Evolutionary conservation across 441 rosid genomes (phyloP), one percentile per base, ranked within the genome.

Genomic region (Daphne laureola): DNA sequence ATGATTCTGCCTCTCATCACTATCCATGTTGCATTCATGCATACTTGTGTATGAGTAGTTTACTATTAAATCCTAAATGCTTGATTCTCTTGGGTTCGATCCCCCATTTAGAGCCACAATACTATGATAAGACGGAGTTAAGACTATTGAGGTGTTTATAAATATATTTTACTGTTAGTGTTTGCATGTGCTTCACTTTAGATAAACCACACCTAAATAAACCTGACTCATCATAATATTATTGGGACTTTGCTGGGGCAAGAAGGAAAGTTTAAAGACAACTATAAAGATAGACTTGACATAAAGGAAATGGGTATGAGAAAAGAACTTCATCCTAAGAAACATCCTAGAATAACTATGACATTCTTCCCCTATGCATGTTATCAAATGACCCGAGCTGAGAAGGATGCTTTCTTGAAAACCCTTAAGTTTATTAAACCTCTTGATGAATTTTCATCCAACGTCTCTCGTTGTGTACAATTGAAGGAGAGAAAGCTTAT

Each of bases 361-460:
- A 27, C 52, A 46, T 7, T 1, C 14, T 8, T n/a, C 7, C 42
- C 41, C 12, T 0, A 12, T 8, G 62, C 56, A 23, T 31, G 17
- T n/a, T 63, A 42, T 4, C 21, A 46, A 13, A 15, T 57, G 8
- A 36, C 49, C 13, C 3, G 40, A 4, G 1, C 17, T 36, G 63
- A 51, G 18, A 46, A 50, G 35, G 21, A 46, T 17, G 4, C 14
- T 31, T 2, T 40, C 49, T 12, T 5, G 8, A 0, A 25, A 27
- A n/a, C 26, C 52, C 12, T 17, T 2, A 49, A 26, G 8, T 2
- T 9, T 47, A 31, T 31, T 1, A 59, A 54, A 25, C 18, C 54
- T 12, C 65, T 17, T 4, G 51, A 66, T 59, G 65, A 64, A 2
- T 59, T 35, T 57, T 49, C 38, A 8, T 57, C 57, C 0, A 58